A percentile compares a stretch with the other conserved stretches of the same genome.
phyloP scores from a whole-genome alignment of 23 red algal genomes.

The Gracilaria domingensis region DNA sequence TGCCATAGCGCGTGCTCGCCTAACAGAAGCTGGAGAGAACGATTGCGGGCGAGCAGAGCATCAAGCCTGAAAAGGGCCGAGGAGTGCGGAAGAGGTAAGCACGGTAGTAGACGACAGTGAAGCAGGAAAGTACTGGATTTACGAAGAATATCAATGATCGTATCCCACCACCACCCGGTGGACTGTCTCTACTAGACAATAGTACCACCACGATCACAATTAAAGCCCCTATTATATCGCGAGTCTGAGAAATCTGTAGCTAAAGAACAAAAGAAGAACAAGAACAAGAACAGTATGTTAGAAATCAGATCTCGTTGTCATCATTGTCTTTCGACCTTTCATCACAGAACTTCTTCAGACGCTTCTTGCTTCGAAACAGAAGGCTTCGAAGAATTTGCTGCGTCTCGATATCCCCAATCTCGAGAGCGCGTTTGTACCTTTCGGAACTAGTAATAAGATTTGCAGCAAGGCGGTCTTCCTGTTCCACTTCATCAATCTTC shows the following conservation, averaged over 20 bases:
- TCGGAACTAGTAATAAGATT: background rate
- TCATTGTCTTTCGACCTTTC: background rate
- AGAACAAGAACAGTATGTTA: background rate
- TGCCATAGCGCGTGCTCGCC: slow-evolving; percentile 22
- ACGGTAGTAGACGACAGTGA: too few species aligned
- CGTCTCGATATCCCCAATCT: background rate
- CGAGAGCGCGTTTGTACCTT: background rate
- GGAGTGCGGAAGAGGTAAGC: too few species aligned
- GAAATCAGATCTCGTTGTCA: background rate
- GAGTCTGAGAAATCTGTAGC: background rate
- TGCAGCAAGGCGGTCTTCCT: background rate
- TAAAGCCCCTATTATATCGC: background rate
- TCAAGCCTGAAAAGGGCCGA: too few species aligned
- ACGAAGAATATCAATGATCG: background rate
- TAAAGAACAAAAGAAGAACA: background rate
- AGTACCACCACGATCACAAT: background rate
- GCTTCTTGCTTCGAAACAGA: background rate
- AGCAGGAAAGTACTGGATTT: background rate
- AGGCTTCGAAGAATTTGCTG: background rate
- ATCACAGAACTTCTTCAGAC: background rate
- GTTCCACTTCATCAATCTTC: background rate
- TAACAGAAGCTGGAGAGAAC: too few species aligned
- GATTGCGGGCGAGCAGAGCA: too few species aligned
- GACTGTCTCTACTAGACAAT: background rate
- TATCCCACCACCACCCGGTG: slow-evolving; percentile 9